Conservation (phyloP, 805 yeast species). For the Ogataea ganodermae region DNA sequence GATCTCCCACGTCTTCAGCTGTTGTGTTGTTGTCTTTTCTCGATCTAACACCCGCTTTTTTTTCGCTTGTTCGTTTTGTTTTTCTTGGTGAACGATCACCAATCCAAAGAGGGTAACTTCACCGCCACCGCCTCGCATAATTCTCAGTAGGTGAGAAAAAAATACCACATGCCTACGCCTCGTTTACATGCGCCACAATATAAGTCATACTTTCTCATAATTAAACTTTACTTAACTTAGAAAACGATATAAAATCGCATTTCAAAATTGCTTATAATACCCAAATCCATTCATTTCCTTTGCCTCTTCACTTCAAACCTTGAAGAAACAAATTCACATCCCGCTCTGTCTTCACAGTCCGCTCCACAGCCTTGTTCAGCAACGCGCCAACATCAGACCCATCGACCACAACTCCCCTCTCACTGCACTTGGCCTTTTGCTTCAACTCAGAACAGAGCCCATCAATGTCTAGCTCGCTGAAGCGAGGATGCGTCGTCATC, state of each 20-base stretch:
- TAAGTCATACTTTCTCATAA: too few species aligned
- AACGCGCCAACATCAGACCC: slow-evolving; percentile 72
- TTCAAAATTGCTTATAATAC: too few species aligned
- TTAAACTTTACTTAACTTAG: too few species aligned
- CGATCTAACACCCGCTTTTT: slow-evolving; percentile 12
- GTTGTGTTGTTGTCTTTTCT: slow-evolving; percentile 6
- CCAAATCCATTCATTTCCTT: not conserved
- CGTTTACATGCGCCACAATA: not conserved
- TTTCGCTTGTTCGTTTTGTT: slow-evolving; percentile 17
- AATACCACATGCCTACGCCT: too few species aligned
- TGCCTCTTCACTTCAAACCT: not conserved
- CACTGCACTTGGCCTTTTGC: slow-evolving; percentile 92
- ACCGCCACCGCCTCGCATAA: slow-evolving; percentile 11
- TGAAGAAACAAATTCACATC: slow-evolving; percentile 16
- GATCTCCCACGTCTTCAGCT: not conserved
- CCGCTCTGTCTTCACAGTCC: not conserved
- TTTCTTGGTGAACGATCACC: slow-evolving; percentile 9
- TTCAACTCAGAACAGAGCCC: slow-evolving; percentile 89
- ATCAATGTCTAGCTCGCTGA: slow-evolving; percentile 91
- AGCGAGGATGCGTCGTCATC: slow-evolving; percentile 89
- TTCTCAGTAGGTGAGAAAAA: too few species aligned
- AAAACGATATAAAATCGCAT: too few species aligned
- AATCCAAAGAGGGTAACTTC: slow-evolving; percentile 14
- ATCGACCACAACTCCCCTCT: slow-evolving; percentile 85
- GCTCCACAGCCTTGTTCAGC: slow-evolving; percentile 34